phyloP scores from a whole-genome alignment of 2,329 filamentous ascomycete genomes.

The Neopestalotiopsis sp. region DNA sequence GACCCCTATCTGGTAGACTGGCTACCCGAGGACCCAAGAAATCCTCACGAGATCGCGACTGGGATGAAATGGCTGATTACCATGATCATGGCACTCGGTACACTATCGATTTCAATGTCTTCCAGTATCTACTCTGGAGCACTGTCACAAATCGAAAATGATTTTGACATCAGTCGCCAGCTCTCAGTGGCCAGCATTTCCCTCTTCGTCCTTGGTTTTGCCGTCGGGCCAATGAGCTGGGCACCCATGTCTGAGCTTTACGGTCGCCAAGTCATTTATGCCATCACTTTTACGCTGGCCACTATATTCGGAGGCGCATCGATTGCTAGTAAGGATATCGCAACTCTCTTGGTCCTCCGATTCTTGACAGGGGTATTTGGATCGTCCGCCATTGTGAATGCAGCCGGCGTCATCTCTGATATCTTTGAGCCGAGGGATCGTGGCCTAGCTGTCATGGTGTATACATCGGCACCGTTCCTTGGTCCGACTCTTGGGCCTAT shows the following conservation, averaged over 20 bases:
- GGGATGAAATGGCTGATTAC: slow-evolving; percentile 69
- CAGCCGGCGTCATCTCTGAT: slow-evolving; percentile 59
- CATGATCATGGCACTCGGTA: slow-evolving; percentile 64
- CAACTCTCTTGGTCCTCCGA: slow-evolving; percentile 63
- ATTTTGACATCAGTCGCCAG: slow-evolving; percentile 57
- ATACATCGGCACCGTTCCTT: slow-evolving; percentile 68
- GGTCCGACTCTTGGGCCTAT: slow-evolving; percentile 68
- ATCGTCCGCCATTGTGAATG: slow-evolving; percentile 57
- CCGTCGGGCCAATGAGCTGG: slow-evolving; percentile 58
- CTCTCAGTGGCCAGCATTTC: slow-evolving; percentile 55
- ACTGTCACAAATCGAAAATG: slow-evolving; percentile 52
- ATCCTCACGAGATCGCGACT: slow-evolving; percentile 65
- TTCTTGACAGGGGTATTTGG: slow-evolving; percentile 63
- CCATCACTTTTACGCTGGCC: slow-evolving; percentile 55
- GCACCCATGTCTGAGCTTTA: slow-evolving; percentile 65
- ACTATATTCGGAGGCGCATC: slow-evolving; percentile 60
- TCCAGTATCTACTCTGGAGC: slow-evolving; percentile 70
- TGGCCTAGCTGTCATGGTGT: slow-evolving; percentile 63
- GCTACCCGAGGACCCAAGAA: slow-evolving; percentile 60
- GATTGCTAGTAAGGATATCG: slow-evolving; percentile 56
- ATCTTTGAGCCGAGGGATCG: slow-evolving; percentile 53
- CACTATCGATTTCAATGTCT: slow-evolving; percentile 70
- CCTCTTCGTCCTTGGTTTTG: slow-evolving; percentile 59
- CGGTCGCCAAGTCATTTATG: slow-evolving; percentile 58
- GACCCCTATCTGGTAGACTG: slow-evolving; percentile 66